phyloP scores from a whole-genome alignment of 2,329 filamentous ascomycete genomes.

The Arthrocladium fulminans region DNA sequence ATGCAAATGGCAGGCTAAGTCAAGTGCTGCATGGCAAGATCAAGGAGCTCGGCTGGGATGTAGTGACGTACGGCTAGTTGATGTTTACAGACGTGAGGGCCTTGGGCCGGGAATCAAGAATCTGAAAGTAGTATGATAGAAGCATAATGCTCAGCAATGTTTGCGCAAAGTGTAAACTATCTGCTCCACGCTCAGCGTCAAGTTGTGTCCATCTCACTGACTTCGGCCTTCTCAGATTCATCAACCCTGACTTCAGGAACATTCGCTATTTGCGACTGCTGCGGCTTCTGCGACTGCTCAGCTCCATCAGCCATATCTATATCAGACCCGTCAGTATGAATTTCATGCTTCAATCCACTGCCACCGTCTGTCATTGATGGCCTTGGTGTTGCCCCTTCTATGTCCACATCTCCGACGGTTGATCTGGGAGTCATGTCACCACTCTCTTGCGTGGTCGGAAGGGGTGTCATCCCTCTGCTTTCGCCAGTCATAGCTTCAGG shows the following conservation, averaged over 20 bases:
- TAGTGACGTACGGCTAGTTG: not conserved
- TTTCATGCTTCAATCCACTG: not conserved
- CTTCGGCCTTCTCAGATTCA: not conserved
- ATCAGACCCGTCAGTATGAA: not conserved
- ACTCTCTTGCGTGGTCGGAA: slow-evolving; percentile 13
- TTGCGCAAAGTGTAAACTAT: too few species aligned
- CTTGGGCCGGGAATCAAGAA: too few species aligned
- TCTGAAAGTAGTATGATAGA: too few species aligned
- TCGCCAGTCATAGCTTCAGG: slow-evolving; percentile 12
- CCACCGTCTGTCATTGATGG: not conserved
- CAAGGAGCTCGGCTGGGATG: not conserved
- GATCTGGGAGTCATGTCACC: slow-evolving; percentile 14
- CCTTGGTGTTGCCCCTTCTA: not conserved
- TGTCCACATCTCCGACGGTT: not conserved
- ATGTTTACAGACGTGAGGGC: not conserved
- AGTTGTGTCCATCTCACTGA: not conserved
- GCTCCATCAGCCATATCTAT: not conserved
- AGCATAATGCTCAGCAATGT: too few species aligned
- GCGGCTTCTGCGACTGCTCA: not conserved
- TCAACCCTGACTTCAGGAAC: slow-evolving; percentile 2
- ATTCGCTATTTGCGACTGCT: too few species aligned
- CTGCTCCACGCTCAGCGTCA: not conserved
- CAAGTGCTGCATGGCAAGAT: not conserved
- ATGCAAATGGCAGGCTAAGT: not conserved
- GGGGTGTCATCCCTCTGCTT: slow-evolving; percentile 26